A percentile compares a stretch with the other conserved stretches of the same genome.
phyloP scores from a whole-genome alignment of 2,329 filamentous ascomycete genomes.

The Pseudomassariella vexata region DNA sequence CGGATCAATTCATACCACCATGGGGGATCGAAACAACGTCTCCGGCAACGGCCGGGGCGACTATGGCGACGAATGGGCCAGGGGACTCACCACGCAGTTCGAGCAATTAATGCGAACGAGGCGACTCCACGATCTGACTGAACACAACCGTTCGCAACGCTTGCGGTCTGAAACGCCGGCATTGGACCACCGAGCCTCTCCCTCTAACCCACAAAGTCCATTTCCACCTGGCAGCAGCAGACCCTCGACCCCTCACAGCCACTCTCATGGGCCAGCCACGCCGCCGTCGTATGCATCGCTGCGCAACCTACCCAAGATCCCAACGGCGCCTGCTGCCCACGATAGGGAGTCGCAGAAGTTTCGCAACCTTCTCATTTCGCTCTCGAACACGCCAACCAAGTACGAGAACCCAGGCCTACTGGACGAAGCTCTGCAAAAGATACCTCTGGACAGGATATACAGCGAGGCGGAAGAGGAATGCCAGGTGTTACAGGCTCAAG shows the following conservation, averaged over 20 bases:
- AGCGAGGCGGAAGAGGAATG: slow-evolving; percentile 89
- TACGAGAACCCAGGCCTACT: slow-evolving; percentile 95
- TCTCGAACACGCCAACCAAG: slow-evolving; percentile 83
- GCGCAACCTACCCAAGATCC: slow-evolving; percentile 50
- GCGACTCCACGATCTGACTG: slow-evolving; percentile 79
- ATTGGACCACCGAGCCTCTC: slow-evolving; percentile 44
- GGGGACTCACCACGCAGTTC: slow-evolving; percentile 76
- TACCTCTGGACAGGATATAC: slow-evolving; percentile 88
- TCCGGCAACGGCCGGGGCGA: slow-evolving; percentile 25
- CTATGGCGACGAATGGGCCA: slow-evolving; percentile 69
- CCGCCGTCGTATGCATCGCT: slow-evolving; percentile 43
- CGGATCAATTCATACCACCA: no score
- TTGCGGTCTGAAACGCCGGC: slow-evolving; percentile 53
- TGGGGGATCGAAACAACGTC: slow-evolving; percentile 16
- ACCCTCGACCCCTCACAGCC: slow-evolving; percentile 41
- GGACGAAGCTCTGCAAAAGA: slow-evolving; percentile 81
- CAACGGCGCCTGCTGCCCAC: slow-evolving; percentile 62
- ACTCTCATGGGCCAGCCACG: slow-evolving; percentile 24
- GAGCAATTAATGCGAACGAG: slow-evolving; percentile 81
- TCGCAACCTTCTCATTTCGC: slow-evolving; percentile 73
- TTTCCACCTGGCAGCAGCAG: slow-evolving; percentile 33
- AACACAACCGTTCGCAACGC: slow-evolving; percentile 53
- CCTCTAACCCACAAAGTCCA: slow-evolving; percentile 37
- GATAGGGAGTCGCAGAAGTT: slow-evolving; percentile 69
- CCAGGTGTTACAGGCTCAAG: slow-evolving; percentile 64